Percentiles rank a stretch among this genome's conserved stretches.
These are phyloP conservation scores for Leccinum variicolor DNA, from an alignment of 768 basidiomycete species.

Conservation along the genomic window DNA sequence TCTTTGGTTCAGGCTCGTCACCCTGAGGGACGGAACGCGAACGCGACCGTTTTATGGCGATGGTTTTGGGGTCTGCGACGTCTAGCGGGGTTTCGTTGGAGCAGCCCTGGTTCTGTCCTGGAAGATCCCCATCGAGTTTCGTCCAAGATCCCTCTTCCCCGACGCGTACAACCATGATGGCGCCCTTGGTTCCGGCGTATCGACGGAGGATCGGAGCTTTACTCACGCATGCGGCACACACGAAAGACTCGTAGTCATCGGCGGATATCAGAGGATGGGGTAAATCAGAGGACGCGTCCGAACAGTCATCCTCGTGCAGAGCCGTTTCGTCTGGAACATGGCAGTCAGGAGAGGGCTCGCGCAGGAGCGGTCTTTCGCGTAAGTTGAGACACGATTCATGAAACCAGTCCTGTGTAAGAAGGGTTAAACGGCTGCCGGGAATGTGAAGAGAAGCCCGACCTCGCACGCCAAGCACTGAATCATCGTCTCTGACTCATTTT, in stretches of 20 bases:
- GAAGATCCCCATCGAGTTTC: slow-evolving; percentile 36
- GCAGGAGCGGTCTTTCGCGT: slow-evolving; percentile 56
- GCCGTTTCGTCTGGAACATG: background rate
- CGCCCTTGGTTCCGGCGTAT: slow-evolving; percentile 67
- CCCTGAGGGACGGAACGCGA: slow-evolving; percentile 22
- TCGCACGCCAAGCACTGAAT: slow-evolving; percentile 85
- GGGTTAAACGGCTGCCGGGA: slow-evolving; percentile 1
- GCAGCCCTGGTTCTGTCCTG: background rate
- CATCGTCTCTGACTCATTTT: slow-evolving; percentile 79
- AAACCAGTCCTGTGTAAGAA: slow-evolving; percentile 70
- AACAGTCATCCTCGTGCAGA: slow-evolving; percentile 45
- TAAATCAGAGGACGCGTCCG: slow-evolving; percentile 61
- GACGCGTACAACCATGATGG: slow-evolving; percentile 64
- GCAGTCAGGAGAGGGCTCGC: slow-evolving; percentile 36
- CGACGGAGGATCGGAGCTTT: slow-evolving; percentile 49
- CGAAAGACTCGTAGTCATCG: slow-evolving; percentile 69
- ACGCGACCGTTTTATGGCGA: slow-evolving; percentile 44
- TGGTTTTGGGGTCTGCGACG: slow-evolving; percentile 23
- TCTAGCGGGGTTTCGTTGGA: slow-evolving; percentile 17
- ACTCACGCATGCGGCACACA: slow-evolving; percentile 69
- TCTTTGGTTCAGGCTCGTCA: slow-evolving; percentile 42
- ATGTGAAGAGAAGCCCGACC: slow-evolving; percentile 35
- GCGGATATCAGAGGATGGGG: slow-evolving; percentile 67
- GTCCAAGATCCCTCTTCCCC: slow-evolving; percentile 48
- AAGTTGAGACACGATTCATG: slow-evolving; percentile 88